Evolutionary conservation across 2,329 filamentous ascomycete genomes (phyloP).

Genomic region (Hymenotorrendiella dingleyae): DNA sequence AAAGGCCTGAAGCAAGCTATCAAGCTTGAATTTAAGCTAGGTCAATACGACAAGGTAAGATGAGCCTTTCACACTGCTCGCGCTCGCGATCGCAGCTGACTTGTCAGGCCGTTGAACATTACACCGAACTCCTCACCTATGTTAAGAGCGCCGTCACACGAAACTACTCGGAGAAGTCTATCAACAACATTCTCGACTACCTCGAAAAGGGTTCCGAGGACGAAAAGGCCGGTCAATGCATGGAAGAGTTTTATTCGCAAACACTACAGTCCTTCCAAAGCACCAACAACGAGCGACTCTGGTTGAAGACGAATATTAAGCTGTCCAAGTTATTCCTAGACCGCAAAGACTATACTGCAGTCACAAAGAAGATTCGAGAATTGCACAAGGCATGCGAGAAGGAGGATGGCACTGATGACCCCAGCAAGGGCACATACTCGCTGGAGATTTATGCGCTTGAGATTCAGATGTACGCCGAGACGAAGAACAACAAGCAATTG

Average conservation of each 20-base stretch:
- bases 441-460: constrained; percentile 94
- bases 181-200: constrained; percentile 98
- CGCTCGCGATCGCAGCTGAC: constrained; percentile 5
- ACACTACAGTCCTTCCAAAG: constrained; percentile 93
- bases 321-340: constrained; percentile 86
- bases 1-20: constrained; percentile 97
- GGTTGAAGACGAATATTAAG: constrained; percentile 98
- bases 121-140: constrained; percentile 90
- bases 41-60: constrained; percentile 72
- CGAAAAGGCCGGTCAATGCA: constrained; percentile 67
- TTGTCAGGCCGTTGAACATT: constrained; percentile 77
- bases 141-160: constrained; percentile 94
- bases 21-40: constrained; percentile 92
- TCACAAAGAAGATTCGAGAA: constrained; percentile 79
- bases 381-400: constrained; percentile 84
- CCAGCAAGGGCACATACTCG: constrained; percentile 92
- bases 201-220: constrained; percentile 85
- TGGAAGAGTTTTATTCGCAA: constrained; percentile 92
- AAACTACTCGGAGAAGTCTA: constrained; percentile 98
- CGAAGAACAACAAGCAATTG: constrained; percentile 93
- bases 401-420: constrained; percentile 82
- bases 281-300: constrained; percentile 94
- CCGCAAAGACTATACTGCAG: constrained; percentile 75
- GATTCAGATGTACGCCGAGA: constrained; percentile 98
- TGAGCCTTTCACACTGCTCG: not conserved